Base-by-base conservation (phyloP, 2,329 filamentous ascomycete genomes). In the Aspergillus calidoustus region DNA sequence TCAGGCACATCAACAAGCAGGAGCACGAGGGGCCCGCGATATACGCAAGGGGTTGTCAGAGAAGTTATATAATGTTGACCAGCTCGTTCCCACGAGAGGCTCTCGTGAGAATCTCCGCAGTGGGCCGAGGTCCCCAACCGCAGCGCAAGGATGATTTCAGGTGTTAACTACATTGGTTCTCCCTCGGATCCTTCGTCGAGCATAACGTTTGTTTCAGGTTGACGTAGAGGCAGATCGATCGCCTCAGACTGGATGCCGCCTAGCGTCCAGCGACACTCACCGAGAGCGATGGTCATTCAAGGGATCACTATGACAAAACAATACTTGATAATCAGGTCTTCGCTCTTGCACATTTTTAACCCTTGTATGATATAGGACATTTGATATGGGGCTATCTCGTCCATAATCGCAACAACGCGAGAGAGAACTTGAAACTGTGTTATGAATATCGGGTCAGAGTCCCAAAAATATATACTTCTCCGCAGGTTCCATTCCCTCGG, bases 121-220 rank as follows among this genome's bases (percentile, higher is more conserved):
- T 43, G 58, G 59, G 43, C 59, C 54, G 54, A 57, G 59, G 59
- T 61, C 43, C 44, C 28, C 23, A 56, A 56, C 38, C 23, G 22
- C 34, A n/a, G 25, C 41, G 13, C 22, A 38, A 38, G 25, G 41
- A 25, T 51, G 19, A 46, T 43, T 57, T 57, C 59, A 61, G 59
- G 47, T 61, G 59, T 41, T 44, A 2, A 19, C n/a, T 15, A 2
- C 28, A 19, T 19, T 43, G 31, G 31, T 57, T 31, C 54, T 58
- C 54, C 54, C 31, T 48, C 46, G 46, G 46, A 48, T 48, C 34
- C 34, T 30, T 30, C 15, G 34, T 41, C 15, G 4, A 48, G 44
- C n/a, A 61, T 15, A 57, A 44, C 41, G 49, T 61, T 43, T 46
- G 59, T 61, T 57, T 57, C 59, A 61, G 30, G 11, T 23, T 61